A percentile compares a stretch with the other conserved stretches of the same genome.
Evolutionary conservation across 495 filamentous ascomycete species (phyloP).

Genomic region (Penicillium simplicissimum): DNA sequence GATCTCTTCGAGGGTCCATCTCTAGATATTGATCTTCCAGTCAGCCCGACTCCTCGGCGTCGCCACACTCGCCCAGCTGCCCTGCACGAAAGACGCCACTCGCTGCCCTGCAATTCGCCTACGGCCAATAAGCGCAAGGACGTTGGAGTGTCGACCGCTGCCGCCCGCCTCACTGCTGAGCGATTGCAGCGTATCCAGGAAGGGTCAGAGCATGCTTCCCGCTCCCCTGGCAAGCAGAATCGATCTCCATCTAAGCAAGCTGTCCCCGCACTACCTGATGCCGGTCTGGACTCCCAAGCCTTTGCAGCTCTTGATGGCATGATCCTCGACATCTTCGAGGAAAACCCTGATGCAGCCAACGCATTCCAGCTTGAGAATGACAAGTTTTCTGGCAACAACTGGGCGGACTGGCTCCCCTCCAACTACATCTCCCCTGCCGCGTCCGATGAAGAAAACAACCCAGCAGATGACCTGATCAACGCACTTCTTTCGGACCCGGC

Average conservation of each 20-base stretch:
- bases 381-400: conserved; percentile 30
- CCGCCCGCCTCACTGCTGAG: conserved; percentile 39
- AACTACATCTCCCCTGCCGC: conserved; percentile 39
- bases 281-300: conserved; percentile 26
- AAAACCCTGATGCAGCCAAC: conserved; percentile 25
- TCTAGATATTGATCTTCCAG: conserved; percentile 50
- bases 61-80: conserved; percentile 43
- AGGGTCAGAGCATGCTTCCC: conserved; percentile 26
- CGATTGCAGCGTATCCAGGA: conserved; percentile 41
- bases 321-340: conserved; percentile 46
- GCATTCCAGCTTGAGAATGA: conserved; percentile 29
- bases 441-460: conserved; percentile 28
- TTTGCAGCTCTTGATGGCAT: conserved; percentile 40
- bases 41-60: conserved; percentile 62
- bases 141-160: conserved; percentile 21
- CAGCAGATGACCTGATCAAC: conserved; percentile 40
- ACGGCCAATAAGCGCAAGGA: conserved; percentile 32
- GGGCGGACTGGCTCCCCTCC: conserved; percentile 43
- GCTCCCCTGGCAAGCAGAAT: conserved; percentile 22
- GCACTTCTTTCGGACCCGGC: conserved; percentile 44
- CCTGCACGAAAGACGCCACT: conserved; percentile 51
- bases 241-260: conserved; percentile 32
- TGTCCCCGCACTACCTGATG: conserved; percentile 22
- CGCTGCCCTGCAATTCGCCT: conserved; percentile 39
- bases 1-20: conserved; percentile 58